These are phyloP conservation scores for Scytalidium lignicola DNA, from an alignment of 2,329 filamentous ascomycete genomes.

Conservation along the genomic window DNA sequence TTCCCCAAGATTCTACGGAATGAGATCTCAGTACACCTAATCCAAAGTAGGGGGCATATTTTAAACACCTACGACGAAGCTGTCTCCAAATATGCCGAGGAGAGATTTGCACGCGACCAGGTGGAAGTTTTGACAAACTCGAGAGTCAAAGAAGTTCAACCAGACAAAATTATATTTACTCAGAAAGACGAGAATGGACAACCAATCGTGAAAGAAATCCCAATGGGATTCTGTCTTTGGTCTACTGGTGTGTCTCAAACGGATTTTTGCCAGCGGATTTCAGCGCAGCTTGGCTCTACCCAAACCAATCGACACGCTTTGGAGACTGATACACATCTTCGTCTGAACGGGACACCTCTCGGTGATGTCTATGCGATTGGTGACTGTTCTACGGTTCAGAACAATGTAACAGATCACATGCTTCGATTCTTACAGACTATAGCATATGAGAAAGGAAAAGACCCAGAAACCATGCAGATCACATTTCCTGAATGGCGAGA, in stretches of 20 bases:
- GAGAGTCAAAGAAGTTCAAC: constrained; percentile 80
- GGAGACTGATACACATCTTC: constrained; percentile 90
- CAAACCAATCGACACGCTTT: constrained; percentile 90
- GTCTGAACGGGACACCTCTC: constrained; percentile 79
- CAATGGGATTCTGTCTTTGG: constrained; percentile 95
- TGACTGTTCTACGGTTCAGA: constrained; percentile 94
- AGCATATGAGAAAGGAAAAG: constrained; percentile 86
- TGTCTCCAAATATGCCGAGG: constrained; percentile 86
- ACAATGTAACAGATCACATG: constrained; percentile 90
- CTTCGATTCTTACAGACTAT: constrained; percentile 83
- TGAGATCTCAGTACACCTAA: constrained; percentile 95
- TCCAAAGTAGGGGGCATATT: constrained; percentile 91
- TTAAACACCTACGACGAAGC: constrained; percentile 98
- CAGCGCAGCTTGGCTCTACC: constrained; percentile 65
- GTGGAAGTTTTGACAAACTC: constrained; percentile 91
- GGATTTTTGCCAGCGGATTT: constrained; percentile 70
- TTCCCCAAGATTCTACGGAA: constrained; percentile 92
- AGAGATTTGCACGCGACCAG: constrained; percentile 83
- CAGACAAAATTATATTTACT: constrained; percentile 82
- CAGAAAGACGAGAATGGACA: constrained; percentile 72
- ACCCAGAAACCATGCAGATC: constrained; percentile 82
- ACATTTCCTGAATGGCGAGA: constrained; percentile 84
- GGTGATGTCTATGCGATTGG: constrained; percentile 96
- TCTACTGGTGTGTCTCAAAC: constrained; percentile 92
- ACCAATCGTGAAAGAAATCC: constrained; percentile 82